Conservation (phyloP, 306 rosid genomes). For the Citrullus amarus region DNA sequence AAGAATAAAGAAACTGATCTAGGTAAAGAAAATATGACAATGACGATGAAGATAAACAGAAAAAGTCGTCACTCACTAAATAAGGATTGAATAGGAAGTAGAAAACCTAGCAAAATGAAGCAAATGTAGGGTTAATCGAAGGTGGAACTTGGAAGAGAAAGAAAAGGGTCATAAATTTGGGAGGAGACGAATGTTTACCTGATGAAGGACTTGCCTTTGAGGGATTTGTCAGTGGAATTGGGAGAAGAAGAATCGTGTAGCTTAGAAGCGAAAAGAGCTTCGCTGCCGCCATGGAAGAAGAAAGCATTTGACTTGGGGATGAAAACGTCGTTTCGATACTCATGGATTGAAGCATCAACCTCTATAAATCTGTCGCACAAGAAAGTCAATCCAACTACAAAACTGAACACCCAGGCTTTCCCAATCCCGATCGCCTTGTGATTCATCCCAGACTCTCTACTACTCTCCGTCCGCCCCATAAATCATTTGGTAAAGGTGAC, state of each 20-base stretch:
- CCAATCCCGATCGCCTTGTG: neutral
- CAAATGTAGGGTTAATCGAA: neutral
- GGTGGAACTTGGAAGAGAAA: neutral
- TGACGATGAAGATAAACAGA: neutral
- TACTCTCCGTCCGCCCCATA: neutral
- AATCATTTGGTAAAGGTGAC: neutral
- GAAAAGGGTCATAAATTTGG: neutral
- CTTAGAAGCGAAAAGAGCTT: constrained; percentile 61
- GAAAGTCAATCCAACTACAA: neutral
- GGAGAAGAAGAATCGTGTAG: constrained; percentile 15
- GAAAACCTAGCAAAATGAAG: constrained; percentile 3
- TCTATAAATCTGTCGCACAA: constrained; percentile 7
- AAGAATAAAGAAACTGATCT: neutral
- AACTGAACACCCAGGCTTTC: constrained; percentile 7
- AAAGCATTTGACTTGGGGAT: constrained; percentile 65
- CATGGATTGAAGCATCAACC: constrained; percentile 57
- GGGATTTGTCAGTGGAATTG: constrained; percentile 18
- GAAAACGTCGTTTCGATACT: constrained; percentile 46
- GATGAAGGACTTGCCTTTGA: constrained; percentile 57
- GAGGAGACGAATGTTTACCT: constrained; percentile 19
- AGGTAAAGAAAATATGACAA: neutral
- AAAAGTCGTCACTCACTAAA: neutral
- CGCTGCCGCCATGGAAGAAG: constrained; percentile 97
- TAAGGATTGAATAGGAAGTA: neutral
- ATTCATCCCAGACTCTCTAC: neutral